Conservation (phyloP, 2,329 filamentous ascomycete genomes). For the Paraphoma chrysanthemicola region DNA sequence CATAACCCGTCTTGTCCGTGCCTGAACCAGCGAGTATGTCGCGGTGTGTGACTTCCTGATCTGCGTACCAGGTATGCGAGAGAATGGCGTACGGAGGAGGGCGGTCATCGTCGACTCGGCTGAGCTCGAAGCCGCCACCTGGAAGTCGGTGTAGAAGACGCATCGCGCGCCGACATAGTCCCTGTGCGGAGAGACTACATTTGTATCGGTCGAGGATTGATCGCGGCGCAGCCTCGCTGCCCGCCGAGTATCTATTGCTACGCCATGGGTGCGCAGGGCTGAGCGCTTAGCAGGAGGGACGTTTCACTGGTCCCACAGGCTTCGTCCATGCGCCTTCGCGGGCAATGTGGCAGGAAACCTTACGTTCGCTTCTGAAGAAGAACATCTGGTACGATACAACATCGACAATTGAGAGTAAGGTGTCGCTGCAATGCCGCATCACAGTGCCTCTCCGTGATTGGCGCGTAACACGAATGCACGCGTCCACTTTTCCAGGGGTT, state of each 20-base stretch:
- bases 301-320: too few relatives aligned
- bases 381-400: too few relatives aligned
- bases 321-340: too few relatives aligned
- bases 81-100: background rate
- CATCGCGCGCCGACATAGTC: background rate
- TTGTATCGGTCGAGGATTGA: background rate
- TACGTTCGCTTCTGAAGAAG: too few relatives aligned
- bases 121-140: background rate
- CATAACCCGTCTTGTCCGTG: background rate
- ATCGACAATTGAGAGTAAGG: too few relatives aligned
- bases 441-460: too few relatives aligned
- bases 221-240: background rate
- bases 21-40: background rate
- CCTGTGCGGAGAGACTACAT: background rate
- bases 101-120: background rate
- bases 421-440: too few relatives aligned
- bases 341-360: too few relatives aligned
- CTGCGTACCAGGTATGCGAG: background rate
- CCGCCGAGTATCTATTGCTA: background rate
- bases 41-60: background rate
- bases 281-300: background rate
- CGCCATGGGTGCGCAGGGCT: background rate
- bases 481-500: too few relatives aligned
- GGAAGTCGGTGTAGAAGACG: background rate
- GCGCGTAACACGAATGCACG: too few relatives aligned